phyloP scores from a whole-genome alignment of 1,139 yeast species.

The Suhomyces bokatorum region DNA sequence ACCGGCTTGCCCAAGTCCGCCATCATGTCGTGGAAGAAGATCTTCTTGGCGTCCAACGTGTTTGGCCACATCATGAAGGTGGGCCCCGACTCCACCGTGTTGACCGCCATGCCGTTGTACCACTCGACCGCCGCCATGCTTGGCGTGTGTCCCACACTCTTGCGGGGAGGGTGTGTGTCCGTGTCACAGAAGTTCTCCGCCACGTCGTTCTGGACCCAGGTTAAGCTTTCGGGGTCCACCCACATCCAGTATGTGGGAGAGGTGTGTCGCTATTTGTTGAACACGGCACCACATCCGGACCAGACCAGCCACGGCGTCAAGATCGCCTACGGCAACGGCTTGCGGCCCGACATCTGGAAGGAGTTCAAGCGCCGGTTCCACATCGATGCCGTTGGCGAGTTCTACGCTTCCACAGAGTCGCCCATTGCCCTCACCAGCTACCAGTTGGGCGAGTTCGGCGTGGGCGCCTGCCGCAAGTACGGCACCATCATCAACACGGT shows the following conservation, averaged over 20 bases:
- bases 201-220: constrained; percentile 89
- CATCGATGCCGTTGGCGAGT: constrained; percentile 79
- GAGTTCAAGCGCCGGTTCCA: constrained; percentile 76
- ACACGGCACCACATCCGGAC: constrained; percentile 64
- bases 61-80: constrained; percentile 74
- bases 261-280: constrained; percentile 82
- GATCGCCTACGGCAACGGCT: constrained; percentile 89
- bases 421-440: constrained; percentile 87
- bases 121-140: constrained; percentile 92
- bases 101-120: constrained; percentile 94
- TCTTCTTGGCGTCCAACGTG: constrained; percentile 64
- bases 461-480: constrained; percentile 87
- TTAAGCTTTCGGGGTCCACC: constrained; percentile 66
- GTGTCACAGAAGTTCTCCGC: constrained; percentile 83
- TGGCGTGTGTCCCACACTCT: constrained; percentile 75
- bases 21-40: constrained; percentile 88
- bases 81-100: constrained; percentile 55
- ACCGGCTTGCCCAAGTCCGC: constrained; percentile 96
- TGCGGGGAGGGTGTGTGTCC: constrained; percentile 70
- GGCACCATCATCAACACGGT: constrained; percentile 63
- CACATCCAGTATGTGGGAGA: constrained; percentile 95
- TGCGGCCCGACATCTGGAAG: constrained; percentile 89
- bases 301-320: constrained; percentile 65
- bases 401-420: constrained; percentile 92
- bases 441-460: constrained; percentile 77